Evolutionary conservation across 2,329 filamentous ascomycete genomes (phyloP), one percentile per base, ranked within the genome.

Genomic region (Sphaerostilbella broomeana): DNA sequence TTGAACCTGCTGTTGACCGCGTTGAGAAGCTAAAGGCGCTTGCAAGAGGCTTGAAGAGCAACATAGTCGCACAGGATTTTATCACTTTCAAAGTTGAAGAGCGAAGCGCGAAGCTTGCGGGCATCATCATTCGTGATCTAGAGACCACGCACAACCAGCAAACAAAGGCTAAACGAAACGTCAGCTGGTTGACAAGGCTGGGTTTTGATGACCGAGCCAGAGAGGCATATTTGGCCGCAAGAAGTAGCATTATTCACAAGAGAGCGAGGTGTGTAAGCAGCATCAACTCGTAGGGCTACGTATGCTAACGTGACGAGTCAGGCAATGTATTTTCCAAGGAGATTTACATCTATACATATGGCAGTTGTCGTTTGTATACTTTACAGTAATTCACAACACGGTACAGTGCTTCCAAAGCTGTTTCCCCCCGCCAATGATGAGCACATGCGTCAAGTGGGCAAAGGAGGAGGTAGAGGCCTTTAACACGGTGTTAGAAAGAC

Each of bases 381-480:
- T 98, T 64, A 88, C 81, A 38, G 75, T 95, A 48, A 90, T 98
- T 57, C 81, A 86, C 51, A 95, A 97, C 63, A 97, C 92, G 0
- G 84, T 97, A 44, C 76, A 77, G 54, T 89, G 86, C 55, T 95
- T 92, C 62, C 87, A 94, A 56, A 68, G 71, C 38, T 94, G 87
- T 59, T 97, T 97, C 58, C 82, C 88, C 9, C 75, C 86, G 18
- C 72, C 80, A 11, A 86, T 92, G 69, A 94, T 92, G 75, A 94
- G 87, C 54, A 88, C 89, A 1, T 94, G 88, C 52, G 90, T 98
- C 53, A 94, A 90, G 57, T 98, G 92, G 92, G 89, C 88, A n/a
- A 97, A 95, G 62, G 84, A 92, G 52, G 81, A 94, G 57, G 79
- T 97, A 2, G 89, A 95, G 52, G 80, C 80, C 2, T 97, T 97